These are phyloP conservation scores for Nakaseomyces sp. DNA, from an alignment of 1,139 yeast genomes.

Conservation along the genomic window DNA sequence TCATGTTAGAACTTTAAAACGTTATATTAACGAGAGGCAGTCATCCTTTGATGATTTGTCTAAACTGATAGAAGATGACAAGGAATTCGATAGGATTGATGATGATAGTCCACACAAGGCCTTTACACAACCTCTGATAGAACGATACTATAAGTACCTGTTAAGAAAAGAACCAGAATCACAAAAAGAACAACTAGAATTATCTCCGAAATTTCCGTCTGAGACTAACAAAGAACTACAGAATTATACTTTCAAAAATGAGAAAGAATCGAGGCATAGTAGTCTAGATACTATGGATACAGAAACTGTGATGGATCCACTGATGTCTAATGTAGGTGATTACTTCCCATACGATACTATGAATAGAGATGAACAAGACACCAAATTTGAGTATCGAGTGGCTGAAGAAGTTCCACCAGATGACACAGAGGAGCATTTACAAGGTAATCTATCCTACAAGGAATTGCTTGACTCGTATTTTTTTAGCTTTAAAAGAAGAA, in stretches of 20 bases:
- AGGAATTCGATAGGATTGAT: conserved; percentile 1
- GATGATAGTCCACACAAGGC: not conserved
- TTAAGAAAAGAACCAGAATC: not conserved
- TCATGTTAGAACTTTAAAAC: conserved; percentile 1
- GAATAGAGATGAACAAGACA: not conserved
- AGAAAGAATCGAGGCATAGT: not conserved
- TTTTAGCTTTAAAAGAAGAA: not conserved
- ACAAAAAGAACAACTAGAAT: not conserved
- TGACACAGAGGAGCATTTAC: not conserved
- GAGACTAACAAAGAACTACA: not conserved
- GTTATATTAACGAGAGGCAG: conserved; percentile 1
- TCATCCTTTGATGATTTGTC: conserved; percentile 5
- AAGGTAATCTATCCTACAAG: not conserved
- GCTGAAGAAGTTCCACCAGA: not conserved
- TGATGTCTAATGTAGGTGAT: not conserved
- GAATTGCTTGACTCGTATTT: not conserved
- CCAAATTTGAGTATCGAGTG: too few species aligned
- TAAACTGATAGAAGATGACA: conserved; percentile 1
- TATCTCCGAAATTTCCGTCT: not conserved
- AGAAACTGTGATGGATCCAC: not conserved
- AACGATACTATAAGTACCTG: conserved; percentile 1
- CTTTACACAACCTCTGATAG: conserved; percentile 2
- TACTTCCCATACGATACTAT: not conserved
- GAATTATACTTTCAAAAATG: not conserved
- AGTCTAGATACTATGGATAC: not conserved